phyloP scores from a whole-genome alignment of 2,329 filamentous ascomycete genomes.

The Ilyonectria robusta region DNA sequence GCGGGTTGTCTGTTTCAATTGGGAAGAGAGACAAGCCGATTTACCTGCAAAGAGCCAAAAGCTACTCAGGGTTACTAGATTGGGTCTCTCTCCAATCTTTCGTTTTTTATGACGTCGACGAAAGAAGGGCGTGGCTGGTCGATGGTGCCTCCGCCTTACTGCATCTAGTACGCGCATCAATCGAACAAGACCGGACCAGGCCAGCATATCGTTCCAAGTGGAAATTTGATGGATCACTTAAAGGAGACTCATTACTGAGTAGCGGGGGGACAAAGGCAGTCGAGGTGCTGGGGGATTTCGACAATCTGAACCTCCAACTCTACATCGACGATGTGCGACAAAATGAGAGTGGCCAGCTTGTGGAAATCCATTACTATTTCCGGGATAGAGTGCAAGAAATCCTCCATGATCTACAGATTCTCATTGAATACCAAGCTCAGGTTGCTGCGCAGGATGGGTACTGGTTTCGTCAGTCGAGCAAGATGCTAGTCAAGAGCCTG shows the following conservation, averaged over 20 bases:
- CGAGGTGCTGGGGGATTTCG: not conserved
- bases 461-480: not conserved
- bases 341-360: not conserved
- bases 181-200: not conserved
- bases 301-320: conserved; percentile 6
- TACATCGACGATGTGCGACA: conserved; percentile 8
- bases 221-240: not conserved
- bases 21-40: not conserved
- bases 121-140: not conserved
- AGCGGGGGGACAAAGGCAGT: not conserved
- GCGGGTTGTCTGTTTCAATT: not conserved
- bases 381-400: conserved; percentile 6
- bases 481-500: not conserved
- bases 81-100: not conserved
- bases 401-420: not conserved
- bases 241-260: not conserved
- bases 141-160: not conserved
- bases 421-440: conserved; percentile 2
- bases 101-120: not conserved
- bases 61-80: not conserved
- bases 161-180: not conserved
- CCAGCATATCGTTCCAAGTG: conserved; percentile 9
- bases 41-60: not conserved
- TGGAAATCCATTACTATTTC: not conserved
- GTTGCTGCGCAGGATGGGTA: conserved; percentile 5